Conservation (phyloP, 1,284 basidiomycete genomes). For the Trichosporon inkin region DNA sequence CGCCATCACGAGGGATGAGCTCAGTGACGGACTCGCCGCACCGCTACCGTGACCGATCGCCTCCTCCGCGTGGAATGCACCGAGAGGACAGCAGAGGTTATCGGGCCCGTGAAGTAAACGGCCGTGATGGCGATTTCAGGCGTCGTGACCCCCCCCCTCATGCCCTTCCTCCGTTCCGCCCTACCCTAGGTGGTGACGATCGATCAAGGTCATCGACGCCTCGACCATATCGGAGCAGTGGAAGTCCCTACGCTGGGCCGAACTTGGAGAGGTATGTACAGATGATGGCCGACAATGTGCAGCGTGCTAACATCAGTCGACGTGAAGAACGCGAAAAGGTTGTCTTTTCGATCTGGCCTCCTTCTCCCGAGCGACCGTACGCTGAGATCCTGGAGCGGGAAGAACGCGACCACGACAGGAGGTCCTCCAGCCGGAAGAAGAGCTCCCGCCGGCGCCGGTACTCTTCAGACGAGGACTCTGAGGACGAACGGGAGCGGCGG, state of each 20-base stretch:
- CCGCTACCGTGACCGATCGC: not conserved
- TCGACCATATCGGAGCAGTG: not conserved
- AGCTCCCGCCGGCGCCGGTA: constrained; percentile 22
- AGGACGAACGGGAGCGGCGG: constrained; percentile 56
- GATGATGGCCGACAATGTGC: not conserved
- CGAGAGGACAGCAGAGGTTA: not conserved
- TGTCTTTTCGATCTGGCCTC: constrained; percentile 72
- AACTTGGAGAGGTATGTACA: constrained; percentile 1
- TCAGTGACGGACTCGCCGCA: not conserved
- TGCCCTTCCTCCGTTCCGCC: constrained; percentile 11
- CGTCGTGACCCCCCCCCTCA: constrained; percentile 8
- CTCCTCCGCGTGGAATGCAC: not conserved
- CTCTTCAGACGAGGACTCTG: constrained; percentile 56
- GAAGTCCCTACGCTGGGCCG: not conserved
- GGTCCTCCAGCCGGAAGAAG: constrained; percentile 44
- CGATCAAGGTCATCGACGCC: not conserved
- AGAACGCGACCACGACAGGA: constrained; percentile 11
- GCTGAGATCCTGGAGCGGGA: constrained; percentile 13
- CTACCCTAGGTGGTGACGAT: not conserved
- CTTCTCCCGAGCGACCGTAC: constrained; percentile 63
- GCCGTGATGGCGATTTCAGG: not conserved
- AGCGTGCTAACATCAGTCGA: constrained; percentile 57
- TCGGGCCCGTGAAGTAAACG: not conserved
- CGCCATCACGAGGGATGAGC: not conserved
- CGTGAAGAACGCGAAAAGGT: constrained; percentile 64